Percentiles rank a stretch among this genome's conserved stretches.
phyloP scores from a whole-genome alignment of 73 alveolate species.

The Paramecium tetraurelia region DNA sequence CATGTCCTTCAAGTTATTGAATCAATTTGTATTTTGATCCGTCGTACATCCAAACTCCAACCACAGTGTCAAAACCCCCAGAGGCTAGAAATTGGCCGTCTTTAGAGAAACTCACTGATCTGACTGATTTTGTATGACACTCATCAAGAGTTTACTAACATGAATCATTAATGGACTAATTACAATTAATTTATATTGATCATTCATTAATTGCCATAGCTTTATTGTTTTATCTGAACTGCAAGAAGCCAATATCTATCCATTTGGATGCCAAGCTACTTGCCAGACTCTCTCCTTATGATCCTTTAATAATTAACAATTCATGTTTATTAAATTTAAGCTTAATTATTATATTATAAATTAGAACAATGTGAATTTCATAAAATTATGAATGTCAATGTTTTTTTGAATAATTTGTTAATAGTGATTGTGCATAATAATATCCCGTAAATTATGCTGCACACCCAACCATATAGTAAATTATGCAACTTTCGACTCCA shows the following conservation, averaged over 20 bases:
- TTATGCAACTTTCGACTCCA: background rate
- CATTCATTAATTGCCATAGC: slow-evolving; percentile 69
- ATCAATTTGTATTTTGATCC: slow-evolving; percentile 75
- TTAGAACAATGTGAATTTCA: background rate
- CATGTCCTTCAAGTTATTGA: slow-evolving; percentile 92
- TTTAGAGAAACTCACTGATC: slow-evolving; percentile 89
- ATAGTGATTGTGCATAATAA: background rate
- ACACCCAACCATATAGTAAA: slow-evolving; percentile 28
- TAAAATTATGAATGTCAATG: background rate
- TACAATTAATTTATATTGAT: slow-evolving; percentile 48
- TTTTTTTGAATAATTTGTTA: background rate
- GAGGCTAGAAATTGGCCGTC: slow-evolving; percentile 86
- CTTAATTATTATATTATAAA: background rate
- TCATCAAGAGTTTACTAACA: background rate
- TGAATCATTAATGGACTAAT: slow-evolving; percentile 67
- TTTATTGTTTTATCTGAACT: slow-evolving; percentile 84
- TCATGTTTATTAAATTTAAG: background rate
- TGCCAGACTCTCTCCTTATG: slow-evolving; percentile 92
- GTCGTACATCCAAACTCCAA: slow-evolving; percentile 83
- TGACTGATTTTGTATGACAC: slow-evolving; percentile 83
- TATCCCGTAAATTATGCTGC: slow-evolving; percentile 19
- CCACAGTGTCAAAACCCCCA: slow-evolving; percentile 90
- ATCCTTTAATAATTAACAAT: background rate
- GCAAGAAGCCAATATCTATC: slow-evolving; percentile 80
- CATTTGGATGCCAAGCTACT: slow-evolving; percentile 81